Base-by-base conservation (phyloP, 2,329 filamentous ascomycete genomes). In the Fusarium sp. region DNA sequence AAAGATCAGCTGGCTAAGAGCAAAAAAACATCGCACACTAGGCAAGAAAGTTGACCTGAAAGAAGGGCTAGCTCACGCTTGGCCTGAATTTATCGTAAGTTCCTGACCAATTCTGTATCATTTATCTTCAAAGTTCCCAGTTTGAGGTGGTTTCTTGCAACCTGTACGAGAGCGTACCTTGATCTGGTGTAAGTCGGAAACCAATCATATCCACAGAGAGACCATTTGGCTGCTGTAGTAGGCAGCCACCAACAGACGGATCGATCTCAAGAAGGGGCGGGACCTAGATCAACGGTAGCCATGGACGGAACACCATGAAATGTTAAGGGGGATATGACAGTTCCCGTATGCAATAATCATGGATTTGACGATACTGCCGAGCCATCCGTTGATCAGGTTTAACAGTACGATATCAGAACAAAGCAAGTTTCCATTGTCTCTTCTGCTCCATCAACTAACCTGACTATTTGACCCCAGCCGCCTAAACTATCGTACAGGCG, bases 201-300 rank as follows among this genome's bases (percentile, higher is more conserved):
- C 67, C 67, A 71, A 71, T 71, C 53, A 60, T 20, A 55, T 58
- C 24, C 18, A 49, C 17, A 45, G 38, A 58, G 53, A 71, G 49
- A 56, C 52, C 26, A 33, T 26, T 57, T 45, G 45, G 49, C 45
- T 70, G 44, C 53, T 70, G 58, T 54, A 54, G 61, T 45, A 45
- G 63, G 26, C 66, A 69, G 58, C 67, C 67, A 71, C 67, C 43
- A 68, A 64, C 36, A 14, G 48, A 63, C 33, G 38, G 66, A 63
- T 71, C 50, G 62, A 70, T 69, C 63, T 52, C 24, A 58, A 56
- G 51, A 66, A 69, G 49, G 42, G 66, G 51, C 58, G 65, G 66
- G 61, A 49, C 46, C 46, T 63, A 64, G 62, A 66, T 36, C 55
- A 69, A 50, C 43, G 34, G 65, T 40, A 55, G 46, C 53, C 46